These are phyloP conservation scores for Fusarium virguliforme DNA, from an alignment of 2,329 filamentous ascomycete genomes.

Conservation along the genomic window DNA sequence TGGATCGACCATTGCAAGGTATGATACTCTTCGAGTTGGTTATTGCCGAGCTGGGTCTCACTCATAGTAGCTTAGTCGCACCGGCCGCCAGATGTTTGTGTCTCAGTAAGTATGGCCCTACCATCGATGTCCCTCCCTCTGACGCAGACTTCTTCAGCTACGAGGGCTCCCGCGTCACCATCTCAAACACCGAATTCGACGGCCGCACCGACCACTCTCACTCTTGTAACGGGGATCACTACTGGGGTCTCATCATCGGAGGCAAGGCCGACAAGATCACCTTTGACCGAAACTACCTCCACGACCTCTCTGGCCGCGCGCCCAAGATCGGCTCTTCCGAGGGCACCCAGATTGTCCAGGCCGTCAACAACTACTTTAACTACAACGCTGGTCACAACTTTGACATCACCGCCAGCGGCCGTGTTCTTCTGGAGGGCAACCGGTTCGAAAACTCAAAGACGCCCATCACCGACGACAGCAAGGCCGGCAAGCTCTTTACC, in stretches of 20 bases:
- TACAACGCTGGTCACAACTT: constrained; percentile 63
- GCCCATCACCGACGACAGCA: not conserved
- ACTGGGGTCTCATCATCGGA: constrained; percentile 62
- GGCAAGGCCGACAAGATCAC: constrained; percentile 59
- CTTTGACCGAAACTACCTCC: constrained; percentile 62
- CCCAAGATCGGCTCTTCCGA: constrained; percentile 55
- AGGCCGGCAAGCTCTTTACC: not conserved
- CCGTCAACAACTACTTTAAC: constrained; percentile 62
- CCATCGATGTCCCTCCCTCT: not conserved
- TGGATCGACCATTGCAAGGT: constrained; percentile 60
- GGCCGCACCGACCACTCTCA: constrained; percentile 60
- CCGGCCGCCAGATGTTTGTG: constrained; percentile 61
- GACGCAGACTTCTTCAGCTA: not conserved
- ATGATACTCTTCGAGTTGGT: not conserved
- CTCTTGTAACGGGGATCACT: constrained; percentile 62
- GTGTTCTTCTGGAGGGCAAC: constrained; percentile 62
- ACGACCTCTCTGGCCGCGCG: constrained; percentile 61
- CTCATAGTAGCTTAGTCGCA: not conserved
- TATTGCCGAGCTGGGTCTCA: not conserved
- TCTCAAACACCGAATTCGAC: constrained; percentile 64
- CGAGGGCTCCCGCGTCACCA: constrained; percentile 56
- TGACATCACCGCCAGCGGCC: constrained; percentile 54
- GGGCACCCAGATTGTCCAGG: constrained; percentile 56
- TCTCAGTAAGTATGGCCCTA: constrained; percentile 14
- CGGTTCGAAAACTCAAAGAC: constrained; percentile 37